Percentiles rank a stretch among this genome's conserved stretches.
phyloP scores from a whole-genome alignment of 306 rosid genomes.

The Comarum palustre region DNA sequence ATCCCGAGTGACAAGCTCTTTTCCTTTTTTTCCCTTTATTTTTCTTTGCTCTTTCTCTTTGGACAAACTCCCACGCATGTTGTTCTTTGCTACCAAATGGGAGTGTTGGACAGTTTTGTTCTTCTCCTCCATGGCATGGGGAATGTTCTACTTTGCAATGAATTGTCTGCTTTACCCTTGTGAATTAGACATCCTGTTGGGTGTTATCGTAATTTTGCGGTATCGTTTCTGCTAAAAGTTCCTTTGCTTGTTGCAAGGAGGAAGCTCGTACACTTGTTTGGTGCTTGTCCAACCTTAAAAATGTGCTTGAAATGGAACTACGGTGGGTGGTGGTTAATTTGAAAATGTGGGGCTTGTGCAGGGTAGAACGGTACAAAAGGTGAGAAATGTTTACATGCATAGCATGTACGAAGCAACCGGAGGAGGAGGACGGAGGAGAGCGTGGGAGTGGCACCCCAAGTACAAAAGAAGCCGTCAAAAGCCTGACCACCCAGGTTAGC shows the following conservation, averaged over 20 bases:
- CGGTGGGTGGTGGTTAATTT: background rate
- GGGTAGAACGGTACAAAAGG: constrained; percentile 22
- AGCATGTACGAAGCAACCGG: constrained; percentile 68
- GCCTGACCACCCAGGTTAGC: constrained; percentile 86
- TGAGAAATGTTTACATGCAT: constrained; percentile 84
- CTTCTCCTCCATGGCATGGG: background rate
- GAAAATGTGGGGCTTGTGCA: constrained; percentile 29
- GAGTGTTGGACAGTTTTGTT: background rate
- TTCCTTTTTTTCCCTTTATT: constrained; percentile 34
- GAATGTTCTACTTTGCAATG: constrained; percentile 10
- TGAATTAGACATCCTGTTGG: background rate
- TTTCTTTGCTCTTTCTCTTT: constrained; percentile 43
- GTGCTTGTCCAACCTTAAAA: background rate
- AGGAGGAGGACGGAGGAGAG: constrained; percentile 50
- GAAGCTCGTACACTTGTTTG: background rate
- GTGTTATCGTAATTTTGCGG: constrained; percentile 9
- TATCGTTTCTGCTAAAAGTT: background rate
- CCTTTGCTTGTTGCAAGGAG: constrained; percentile 23
- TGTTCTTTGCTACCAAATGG: background rate
- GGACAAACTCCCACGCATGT: constrained; percentile 25
- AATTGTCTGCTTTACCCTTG: constrained; percentile 17
- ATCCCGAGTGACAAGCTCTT: constrained; percentile 60
- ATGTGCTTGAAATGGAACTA: background rate
- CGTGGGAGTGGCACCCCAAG: constrained; percentile 91
- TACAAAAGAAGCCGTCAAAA: constrained; percentile 93